Percentiles rank a stretch among this genome's conserved stretches.
These are phyloP conservation scores for Eimeria praecox DNA, from an alignment of 169 alveolate genomes.

Conservation along the genomic window DNA sequence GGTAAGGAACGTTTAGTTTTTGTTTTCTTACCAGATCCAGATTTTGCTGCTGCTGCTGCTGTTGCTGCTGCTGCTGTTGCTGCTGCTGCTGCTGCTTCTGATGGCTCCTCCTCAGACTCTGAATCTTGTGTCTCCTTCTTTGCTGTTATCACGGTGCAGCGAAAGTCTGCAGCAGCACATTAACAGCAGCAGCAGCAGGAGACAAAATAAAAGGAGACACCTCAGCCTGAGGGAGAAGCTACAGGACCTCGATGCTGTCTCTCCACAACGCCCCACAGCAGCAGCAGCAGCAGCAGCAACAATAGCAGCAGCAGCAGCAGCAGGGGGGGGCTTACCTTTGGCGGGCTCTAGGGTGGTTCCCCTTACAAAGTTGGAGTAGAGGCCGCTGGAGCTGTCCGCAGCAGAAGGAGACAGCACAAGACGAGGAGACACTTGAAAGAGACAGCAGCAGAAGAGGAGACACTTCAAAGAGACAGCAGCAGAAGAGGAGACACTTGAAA, in stretches of 20 bases:
- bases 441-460: neutral
- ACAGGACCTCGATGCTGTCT: neutral
- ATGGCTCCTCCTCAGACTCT: conserved; percentile 27
- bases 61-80: conserved; percentile 7
- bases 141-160: conserved; percentile 32
- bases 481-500: neutral
- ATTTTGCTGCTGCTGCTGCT: conserved; percentile 25
- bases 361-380: conserved; percentile 50
- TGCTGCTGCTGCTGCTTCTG: conserved; percentile 31
- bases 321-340: neutral
- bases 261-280: neutral
- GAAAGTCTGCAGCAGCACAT: conserved; percentile 23
- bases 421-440: neutral
- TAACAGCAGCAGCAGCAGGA: neutral
- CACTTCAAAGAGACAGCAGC: neutral
- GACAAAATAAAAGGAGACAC: neutral
- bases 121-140: neutral
- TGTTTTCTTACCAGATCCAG: neutral
- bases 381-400: conserved; percentile 2
- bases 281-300: conserved; percentile 6
- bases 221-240: neutral
- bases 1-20: neutral
- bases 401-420: neutral
- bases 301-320: conserved; percentile 3
- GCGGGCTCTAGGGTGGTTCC: conserved; percentile 1